phyloP scores from a whole-genome alignment of 257 asterid genomes.

The Ehretia macrophylla region DNA sequence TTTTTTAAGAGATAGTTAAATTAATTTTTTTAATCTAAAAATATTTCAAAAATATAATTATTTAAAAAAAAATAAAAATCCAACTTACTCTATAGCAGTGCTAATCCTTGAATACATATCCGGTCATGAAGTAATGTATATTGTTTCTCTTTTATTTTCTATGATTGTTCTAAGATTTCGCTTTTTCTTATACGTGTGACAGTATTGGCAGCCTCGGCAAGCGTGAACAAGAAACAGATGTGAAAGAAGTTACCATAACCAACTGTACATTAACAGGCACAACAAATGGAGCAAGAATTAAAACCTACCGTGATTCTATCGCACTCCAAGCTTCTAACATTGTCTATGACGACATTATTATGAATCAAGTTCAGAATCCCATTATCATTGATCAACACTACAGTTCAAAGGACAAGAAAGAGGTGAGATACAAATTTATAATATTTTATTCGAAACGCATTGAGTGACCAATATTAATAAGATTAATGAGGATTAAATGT shows the following conservation, averaged over 20 bases:
- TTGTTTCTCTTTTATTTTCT: neutral
- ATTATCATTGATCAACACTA: constrained; percentile 74
- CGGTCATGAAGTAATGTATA: neutral
- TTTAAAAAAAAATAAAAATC: too few relatives aligned
- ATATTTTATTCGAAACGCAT: neutral
- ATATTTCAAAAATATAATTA: too few relatives aligned
- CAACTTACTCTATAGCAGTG: too few relatives aligned
- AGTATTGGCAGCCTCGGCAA: constrained; percentile 88
- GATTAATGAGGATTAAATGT: neutral
- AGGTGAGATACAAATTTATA: constrained; percentile 24
- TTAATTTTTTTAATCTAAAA: too few relatives aligned
- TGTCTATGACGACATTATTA: constrained; percentile 34
- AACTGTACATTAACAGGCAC: constrained; percentile 62
- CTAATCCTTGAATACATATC: too few relatives aligned
- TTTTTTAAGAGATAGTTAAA: too few relatives aligned
- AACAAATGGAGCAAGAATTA: constrained; percentile 75
- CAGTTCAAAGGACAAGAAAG: constrained; percentile 26
- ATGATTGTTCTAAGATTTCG: neutral
- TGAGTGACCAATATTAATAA: too few relatives aligned
- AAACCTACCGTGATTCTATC: constrained; percentile 50
- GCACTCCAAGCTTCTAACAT: constrained; percentile 27
- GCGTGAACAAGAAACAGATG: constrained; percentile 31
- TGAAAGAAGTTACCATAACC: constrained; percentile 30
- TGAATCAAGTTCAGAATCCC: constrained; percentile 55
- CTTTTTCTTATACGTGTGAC: neutral